Conservation (phyloP, 1,284 basidiomycete species). For the Meira nashicola region DNA sequence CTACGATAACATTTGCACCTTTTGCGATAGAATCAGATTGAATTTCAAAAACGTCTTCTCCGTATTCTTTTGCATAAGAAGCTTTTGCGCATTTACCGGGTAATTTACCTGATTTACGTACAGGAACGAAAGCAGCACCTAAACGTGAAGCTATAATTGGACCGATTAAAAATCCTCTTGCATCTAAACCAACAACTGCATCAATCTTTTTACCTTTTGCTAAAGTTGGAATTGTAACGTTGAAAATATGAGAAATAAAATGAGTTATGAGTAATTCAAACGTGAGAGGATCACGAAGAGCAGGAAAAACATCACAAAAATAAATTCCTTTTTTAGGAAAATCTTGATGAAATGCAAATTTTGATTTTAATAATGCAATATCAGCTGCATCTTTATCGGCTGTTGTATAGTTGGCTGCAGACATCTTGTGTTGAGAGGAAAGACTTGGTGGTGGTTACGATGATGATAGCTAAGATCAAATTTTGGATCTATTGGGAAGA, state of each 20-base stretch:
- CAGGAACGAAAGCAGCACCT: slow-evolving; percentile 91
- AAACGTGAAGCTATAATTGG: slow-evolving; percentile 85
- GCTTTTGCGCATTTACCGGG: slow-evolving; percentile 77
- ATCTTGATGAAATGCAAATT: slow-evolving; percentile 44
- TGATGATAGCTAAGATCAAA: too few species aligned
- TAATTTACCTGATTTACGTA: slow-evolving; percentile 89
- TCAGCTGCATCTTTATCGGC: background rate
- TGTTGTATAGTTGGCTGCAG: too few species aligned
- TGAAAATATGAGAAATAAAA: slow-evolving; percentile 78
- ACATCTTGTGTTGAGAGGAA: too few species aligned
- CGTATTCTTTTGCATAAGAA: slow-evolving; percentile 91
- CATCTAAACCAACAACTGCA: slow-evolving; percentile 90
- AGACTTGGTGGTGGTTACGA: too few species aligned
- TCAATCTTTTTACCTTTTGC: slow-evolving; percentile 68
- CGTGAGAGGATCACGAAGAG: slow-evolving; percentile 49
- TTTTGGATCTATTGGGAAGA: too few species aligned
- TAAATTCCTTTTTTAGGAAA: slow-evolving; percentile 50
- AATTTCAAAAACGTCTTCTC: slow-evolving; percentile 91
- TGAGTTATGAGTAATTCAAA: slow-evolving; percentile 75
- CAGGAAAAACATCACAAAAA: slow-evolving; percentile 53
- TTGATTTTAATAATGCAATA: slow-evolving; percentile 5
- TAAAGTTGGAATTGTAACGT: slow-evolving; percentile 62
- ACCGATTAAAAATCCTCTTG: slow-evolving; percentile 90
- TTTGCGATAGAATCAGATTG: slow-evolving; percentile 74
- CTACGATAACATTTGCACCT: slow-evolving; percentile 77